phyloP scores from a whole-genome alignment of 768 basidiomycete species.

The Tulasnella sp. region DNA sequence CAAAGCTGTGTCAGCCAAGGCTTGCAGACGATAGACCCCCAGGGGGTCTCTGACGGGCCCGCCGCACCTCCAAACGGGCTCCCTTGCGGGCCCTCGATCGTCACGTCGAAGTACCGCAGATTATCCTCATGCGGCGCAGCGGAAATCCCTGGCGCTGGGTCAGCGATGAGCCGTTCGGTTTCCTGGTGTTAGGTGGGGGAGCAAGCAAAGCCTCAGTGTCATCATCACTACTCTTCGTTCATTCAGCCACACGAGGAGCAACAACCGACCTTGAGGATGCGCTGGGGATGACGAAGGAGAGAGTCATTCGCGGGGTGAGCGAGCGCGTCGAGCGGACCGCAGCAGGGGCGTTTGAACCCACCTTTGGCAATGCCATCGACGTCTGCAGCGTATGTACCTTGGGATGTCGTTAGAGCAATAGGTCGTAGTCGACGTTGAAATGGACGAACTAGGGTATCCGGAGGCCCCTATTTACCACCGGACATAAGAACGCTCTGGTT shows the following conservation, averaged over 20 bases:
- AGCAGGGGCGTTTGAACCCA: constrained; percentile 26
- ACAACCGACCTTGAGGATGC: constrained; percentile 30
- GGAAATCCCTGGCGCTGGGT: constrained; percentile 97
- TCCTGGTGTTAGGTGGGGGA: constrained; percentile 54
- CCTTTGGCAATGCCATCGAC: constrained; percentile 43
- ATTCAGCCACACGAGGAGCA: background rate
- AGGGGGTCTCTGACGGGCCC: too few species aligned
- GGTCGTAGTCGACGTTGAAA: background rate
- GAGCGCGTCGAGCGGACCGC: constrained; percentile 22
- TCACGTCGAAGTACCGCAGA: constrained; percentile 96
- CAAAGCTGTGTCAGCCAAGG: background rate
- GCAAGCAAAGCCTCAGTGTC: background rate
- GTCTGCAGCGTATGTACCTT: background rate
- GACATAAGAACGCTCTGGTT: background rate
- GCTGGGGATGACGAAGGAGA: constrained; percentile 24
- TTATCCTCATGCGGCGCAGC: constrained; percentile 96
- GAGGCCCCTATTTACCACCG: background rate
- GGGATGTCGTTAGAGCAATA: background rate
- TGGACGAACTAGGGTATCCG: background rate
- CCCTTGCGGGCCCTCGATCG: constrained; percentile 89
- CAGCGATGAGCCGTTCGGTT: constrained; percentile 92
- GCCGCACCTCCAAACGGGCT: constrained; percentile 83
- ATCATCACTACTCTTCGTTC: background rate
- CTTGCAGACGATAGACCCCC: too few species aligned
- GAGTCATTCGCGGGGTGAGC: background rate